Conservation (phyloP, 106 monocot genomes). For the Narthecium ossifragum region DNA sequence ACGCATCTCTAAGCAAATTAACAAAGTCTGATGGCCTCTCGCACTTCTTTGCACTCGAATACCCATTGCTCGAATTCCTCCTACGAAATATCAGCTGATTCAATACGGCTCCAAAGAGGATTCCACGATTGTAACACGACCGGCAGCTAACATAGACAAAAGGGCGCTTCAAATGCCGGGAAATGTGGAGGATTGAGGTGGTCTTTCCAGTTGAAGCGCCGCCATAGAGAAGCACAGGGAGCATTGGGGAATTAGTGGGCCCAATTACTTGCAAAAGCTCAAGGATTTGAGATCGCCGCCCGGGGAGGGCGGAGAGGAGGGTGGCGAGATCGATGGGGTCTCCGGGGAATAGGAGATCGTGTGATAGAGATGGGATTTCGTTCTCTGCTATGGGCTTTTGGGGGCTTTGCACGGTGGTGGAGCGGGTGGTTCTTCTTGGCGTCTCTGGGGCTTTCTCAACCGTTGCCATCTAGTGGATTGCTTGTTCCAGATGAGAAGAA, state of each 20-base stretch:
- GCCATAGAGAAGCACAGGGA: slow-evolving; percentile 73
- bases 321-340: neutral
- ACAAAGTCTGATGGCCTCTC: slow-evolving; percentile 77
- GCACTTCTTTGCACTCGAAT: slow-evolving; percentile 36
- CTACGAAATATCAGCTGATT: slow-evolving; percentile 37
- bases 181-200: slow-evolving; percentile 38
- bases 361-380: neutral
- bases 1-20: slow-evolving; percentile 36
- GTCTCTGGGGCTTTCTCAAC: neutral
- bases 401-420: neutral
- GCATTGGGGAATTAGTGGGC: slow-evolving; percentile 49
- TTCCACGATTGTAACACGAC: slow-evolving; percentile 45
- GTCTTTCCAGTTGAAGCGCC: slow-evolving; percentile 76
- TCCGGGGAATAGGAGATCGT: slow-evolving; percentile 1
- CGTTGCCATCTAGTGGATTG: neutral
- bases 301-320: slow-evolving; percentile 17
- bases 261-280: slow-evolving; percentile 37
- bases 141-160: slow-evolving; percentile 62
- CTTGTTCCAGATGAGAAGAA: neutral
- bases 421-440: slow-evolving; percentile 10
- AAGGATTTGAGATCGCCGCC: slow-evolving; percentile 17
- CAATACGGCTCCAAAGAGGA: slow-evolving; percentile 60
- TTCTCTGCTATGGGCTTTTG: neutral
- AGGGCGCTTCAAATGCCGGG: slow-evolving; percentile 50
- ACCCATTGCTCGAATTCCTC: slow-evolving; percentile 18